Base-by-base conservation (phyloP, 1,284 basidiomycete genomes). In the Serendipita sp. region DNA sequence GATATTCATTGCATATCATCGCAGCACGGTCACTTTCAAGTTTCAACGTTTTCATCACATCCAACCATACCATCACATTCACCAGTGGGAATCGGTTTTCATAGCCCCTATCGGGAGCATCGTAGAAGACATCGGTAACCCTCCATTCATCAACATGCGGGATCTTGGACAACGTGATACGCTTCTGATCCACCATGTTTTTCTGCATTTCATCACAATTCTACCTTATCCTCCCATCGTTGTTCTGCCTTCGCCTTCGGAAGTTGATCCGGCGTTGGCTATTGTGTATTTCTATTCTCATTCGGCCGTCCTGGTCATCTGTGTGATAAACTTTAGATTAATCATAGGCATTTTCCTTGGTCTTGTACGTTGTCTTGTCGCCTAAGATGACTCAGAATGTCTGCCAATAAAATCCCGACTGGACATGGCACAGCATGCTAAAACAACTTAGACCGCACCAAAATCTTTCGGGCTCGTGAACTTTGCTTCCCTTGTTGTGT, bases 1-100 rank as follows among this genome's bases (percentile, higher is more conserved):
- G 53, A 58, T 58, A 58, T 26, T 35, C 53, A 34, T 49, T 30
- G 47, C 47, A 49, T 49, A 22, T 49, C 29, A 22, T 49, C 17
- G 47, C 47, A 49, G 47, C 47, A 49, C 29, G 17, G 47, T n/a
- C 29, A 17, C 5, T 22, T 17, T 30, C 47, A 5, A 49, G 5
- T 38, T 22, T 34, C 53, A 58, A 26, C 45, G 53, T 58, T 22
- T 26, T 30, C 32, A 29, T 30, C 17, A 30, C 32, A 58, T 26
- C n/a, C 32, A 58, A 30, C 30, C 53, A 26, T 30, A 58, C 17
- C 53, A 29, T 58, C 29, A n/a, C 22, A 34, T 29, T n/a, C 22
- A 26, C 53, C 10, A 58, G 53, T 32, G 29, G 53, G 34, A 58
- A 58, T 58, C 53, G 53, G 53, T 32, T 32, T 35, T 58, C 53